Conservation (phyloP, 345 rosid species). For the Balakata baccata region DNA sequence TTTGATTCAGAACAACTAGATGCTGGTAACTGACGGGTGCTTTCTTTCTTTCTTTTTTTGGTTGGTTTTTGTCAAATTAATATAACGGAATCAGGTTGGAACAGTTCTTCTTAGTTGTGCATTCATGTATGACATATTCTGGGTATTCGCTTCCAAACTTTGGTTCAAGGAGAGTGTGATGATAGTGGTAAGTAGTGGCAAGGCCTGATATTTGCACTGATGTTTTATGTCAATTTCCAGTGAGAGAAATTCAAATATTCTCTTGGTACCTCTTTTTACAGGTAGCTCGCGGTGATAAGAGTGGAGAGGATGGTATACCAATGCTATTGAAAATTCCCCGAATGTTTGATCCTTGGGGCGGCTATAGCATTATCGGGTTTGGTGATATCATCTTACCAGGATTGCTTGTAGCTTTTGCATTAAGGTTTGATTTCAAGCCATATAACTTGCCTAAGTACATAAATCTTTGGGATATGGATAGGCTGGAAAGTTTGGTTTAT, state of each 20-base stretch:
- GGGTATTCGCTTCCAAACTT: constrained; percentile 96
- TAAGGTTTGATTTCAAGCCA: constrained; percentile 51
- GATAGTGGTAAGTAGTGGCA: constrained; percentile 76
- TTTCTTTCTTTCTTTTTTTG: neutral
- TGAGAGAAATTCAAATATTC: neutral
- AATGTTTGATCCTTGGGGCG: constrained; percentile 99
- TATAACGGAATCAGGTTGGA: constrained; percentile 68
- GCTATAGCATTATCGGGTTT: constrained; percentile 94
- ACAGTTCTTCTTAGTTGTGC: constrained; percentile 93
- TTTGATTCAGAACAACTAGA: neutral
- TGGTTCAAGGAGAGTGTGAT: constrained; percentile 98
- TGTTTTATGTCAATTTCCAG: neutral
- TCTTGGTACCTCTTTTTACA: constrained; percentile 25
- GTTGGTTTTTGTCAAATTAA: constrained; percentile 1
- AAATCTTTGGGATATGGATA: neutral
- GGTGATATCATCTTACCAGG: constrained; percentile 98
- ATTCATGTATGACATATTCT: constrained; percentile 92
- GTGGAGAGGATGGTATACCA: constrained; percentile 95
- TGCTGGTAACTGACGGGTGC: neutral
- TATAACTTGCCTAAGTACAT: neutral
- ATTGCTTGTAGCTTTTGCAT: constrained; percentile 79
- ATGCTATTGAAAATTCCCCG: constrained; percentile 95
- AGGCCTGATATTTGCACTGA: neutral
- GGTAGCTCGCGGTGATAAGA: constrained; percentile 98
- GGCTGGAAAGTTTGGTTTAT: neutral